Evolutionary conservation across 108 stramenopile genomes (phyloP).

Genomic region (Aurantiochytrium sp.): DNA sequence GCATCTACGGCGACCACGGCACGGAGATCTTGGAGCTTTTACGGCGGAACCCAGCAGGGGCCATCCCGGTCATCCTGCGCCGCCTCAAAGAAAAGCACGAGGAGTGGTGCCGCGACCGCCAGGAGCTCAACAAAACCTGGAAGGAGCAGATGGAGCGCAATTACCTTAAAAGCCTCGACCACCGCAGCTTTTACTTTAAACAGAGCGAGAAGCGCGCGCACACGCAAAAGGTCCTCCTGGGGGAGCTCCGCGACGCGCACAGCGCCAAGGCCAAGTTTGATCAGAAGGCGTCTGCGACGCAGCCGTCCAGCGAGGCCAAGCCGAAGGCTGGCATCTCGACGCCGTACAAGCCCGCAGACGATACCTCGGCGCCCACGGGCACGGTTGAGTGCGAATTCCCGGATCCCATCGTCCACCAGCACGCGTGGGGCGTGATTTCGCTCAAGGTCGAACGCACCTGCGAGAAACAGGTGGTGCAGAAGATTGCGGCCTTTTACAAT

Average conservation of each 20-base stretch:
- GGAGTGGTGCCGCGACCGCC: slow-evolving; percentile 81
- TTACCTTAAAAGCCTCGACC: slow-evolving; percentile 54
- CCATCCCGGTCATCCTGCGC: slow-evolving; percentile 86
- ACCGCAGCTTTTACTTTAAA: slow-evolving; percentile 51
- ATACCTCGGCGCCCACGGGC: neutral
- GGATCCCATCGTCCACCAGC: neutral
- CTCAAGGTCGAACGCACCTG: neutral
- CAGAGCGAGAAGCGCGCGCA: slow-evolving; percentile 47
- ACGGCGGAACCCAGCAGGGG: slow-evolving; percentile 77
- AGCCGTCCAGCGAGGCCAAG: neutral
- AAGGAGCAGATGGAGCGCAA: slow-evolving; percentile 41
- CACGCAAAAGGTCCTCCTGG: neutral
- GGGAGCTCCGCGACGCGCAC: neutral
- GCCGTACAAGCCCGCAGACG: neutral
- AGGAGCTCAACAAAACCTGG: slow-evolving; percentile 71
- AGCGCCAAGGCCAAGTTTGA: neutral
- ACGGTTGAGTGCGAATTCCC: neutral
- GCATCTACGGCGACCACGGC: slow-evolving; percentile 90
- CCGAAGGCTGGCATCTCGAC: neutral
- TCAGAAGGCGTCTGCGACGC: neutral
- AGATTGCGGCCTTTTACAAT: slow-evolving; percentile 3
- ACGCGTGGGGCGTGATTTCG: slow-evolving; percentile 4
- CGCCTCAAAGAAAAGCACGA: slow-evolving; percentile 88
- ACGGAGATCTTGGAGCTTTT: slow-evolving; percentile 78
- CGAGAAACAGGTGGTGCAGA: neutral